phyloP scores from a whole-genome alignment of 75 land plant species.

The Isoetes taiwanensis region DNA sequence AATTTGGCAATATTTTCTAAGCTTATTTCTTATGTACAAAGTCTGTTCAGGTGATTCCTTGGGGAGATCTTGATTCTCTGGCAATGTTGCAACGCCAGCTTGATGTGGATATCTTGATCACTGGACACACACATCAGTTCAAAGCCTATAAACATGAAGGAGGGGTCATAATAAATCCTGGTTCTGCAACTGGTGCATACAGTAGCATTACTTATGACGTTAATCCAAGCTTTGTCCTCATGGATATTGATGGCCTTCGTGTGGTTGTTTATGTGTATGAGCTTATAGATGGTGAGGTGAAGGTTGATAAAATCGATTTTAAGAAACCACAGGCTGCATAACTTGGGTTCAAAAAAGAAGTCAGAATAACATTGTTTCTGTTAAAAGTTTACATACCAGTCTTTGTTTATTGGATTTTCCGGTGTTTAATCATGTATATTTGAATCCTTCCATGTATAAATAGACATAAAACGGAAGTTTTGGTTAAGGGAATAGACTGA shows the following conservation, averaged over 20 bases:
- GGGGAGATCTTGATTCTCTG: constrained; percentile 92
- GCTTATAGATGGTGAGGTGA: constrained; percentile 93
- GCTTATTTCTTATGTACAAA: background rate
- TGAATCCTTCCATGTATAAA: too few species aligned
- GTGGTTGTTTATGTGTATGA: constrained; percentile 95
- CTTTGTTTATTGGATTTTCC: too few species aligned
- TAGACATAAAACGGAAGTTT: too few species aligned
- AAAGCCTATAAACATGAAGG: constrained; percentile 97
- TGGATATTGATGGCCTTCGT: constrained; percentile 92
- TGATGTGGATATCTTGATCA: constrained; percentile 91
- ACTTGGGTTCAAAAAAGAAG: too few species aligned
- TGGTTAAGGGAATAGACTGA: too few species aligned
- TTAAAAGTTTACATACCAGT: too few species aligned
- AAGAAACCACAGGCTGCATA: constrained; percentile 57
- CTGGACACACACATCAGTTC: constrained; percentile 93
- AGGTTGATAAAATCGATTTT: constrained; percentile 95
- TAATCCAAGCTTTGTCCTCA: constrained; percentile 88
- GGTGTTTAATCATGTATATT: too few species aligned
- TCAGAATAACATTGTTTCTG: too few species aligned
- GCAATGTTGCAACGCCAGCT: constrained; percentile 94
- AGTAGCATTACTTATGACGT: constrained; percentile 94
- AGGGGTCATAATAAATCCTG: constrained; percentile 92
- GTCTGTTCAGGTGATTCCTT: constrained; percentile 63
- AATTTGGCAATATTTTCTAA: background rate
- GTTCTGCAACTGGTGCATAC: constrained; percentile 87